phyloP scores from a whole-genome alignment of 2,329 filamentous ascomycete genomes.

The Penicillium sp. region DNA sequence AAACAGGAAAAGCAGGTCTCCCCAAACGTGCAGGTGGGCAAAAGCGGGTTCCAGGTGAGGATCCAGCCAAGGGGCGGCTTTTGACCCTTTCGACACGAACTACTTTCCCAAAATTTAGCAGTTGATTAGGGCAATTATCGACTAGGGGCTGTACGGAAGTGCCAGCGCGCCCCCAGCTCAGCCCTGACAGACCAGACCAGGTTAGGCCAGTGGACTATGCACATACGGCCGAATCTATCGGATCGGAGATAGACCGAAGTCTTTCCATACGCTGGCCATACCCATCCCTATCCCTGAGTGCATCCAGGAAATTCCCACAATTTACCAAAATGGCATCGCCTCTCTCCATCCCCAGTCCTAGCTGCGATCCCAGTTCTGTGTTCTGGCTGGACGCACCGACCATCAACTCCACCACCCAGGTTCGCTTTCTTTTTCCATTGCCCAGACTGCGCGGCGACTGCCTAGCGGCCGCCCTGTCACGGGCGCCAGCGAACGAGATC shows the following conservation, averaged over 20 bases:
- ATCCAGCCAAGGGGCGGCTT: not conserved
- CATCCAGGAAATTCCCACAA: not conserved
- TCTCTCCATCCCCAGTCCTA: not conserved
- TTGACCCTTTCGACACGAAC: constrained; percentile 6
- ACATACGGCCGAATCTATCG: constrained; percentile 15
- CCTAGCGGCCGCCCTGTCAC: constrained; percentile 2
- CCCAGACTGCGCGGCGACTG: not conserved
- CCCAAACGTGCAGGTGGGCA: constrained; percentile 4
- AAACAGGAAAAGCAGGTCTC: constrained; percentile 13
- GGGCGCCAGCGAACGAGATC: constrained; percentile 4
- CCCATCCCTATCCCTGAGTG: not conserved
- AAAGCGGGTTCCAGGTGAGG: not conserved
- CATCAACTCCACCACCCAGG: not conserved
- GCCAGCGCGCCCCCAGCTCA: not conserved
- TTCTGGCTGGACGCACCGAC: constrained; percentile 3
- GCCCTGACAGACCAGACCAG: not conserved
- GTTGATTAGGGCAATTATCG: not conserved
- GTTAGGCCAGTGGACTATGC: constrained; percentile 3
- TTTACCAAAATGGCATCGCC: not conserved
- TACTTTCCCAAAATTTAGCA: not conserved
- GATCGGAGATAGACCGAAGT: not conserved
- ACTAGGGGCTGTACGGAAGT: not conserved
- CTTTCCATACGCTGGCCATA: not conserved
- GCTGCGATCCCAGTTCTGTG: not conserved
- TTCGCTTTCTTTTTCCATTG: not conserved